phyloP scores from a whole-genome alignment of 163 green algal species.

The Coccomyxa subellipsoidea region DNA sequence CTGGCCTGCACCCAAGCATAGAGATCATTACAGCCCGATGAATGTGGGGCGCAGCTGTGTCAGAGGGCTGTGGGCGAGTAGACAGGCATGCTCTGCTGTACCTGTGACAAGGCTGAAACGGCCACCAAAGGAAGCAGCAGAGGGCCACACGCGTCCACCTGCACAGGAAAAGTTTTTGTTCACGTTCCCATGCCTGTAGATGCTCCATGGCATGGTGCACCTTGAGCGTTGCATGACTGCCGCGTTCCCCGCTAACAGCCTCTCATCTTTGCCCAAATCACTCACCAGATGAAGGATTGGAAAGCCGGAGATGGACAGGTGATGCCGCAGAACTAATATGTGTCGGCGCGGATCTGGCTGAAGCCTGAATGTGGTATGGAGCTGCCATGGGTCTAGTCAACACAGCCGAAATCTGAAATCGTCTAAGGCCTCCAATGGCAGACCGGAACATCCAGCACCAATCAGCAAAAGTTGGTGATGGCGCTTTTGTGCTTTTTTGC shows the following conservation, averaged over 20 bases:
- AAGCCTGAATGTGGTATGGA: neutral
- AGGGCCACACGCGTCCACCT: neutral
- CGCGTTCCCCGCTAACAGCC: too few species aligned
- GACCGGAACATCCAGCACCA: neutral
- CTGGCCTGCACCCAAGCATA: neutral
- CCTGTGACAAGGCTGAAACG: neutral
- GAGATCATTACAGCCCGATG: neutral
- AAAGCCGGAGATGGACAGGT: neutral
- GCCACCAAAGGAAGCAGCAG: neutral
- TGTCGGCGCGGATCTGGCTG: neutral
- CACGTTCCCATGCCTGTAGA: too few species aligned
- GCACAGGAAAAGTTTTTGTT: too few species aligned
- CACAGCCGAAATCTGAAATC: neutral
- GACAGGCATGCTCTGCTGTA: too few species aligned
- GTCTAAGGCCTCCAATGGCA: neutral
- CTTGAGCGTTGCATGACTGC: neutral
- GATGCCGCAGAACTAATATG: neutral
- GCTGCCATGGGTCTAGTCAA: neutral
- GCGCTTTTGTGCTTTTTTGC: too few species aligned
- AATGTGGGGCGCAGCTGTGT: too few species aligned
- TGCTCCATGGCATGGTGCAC: neutral
- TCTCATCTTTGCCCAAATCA: too few species aligned
- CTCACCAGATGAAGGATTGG: too few species aligned
- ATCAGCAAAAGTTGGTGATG: neutral
- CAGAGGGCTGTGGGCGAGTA: too few species aligned